Percentiles rank a stretch among this genome's conserved stretches.
Evolutionary conservation across 768 basidiomycete genomes (phyloP).

Genomic region (Cubamyces lactineus): DNA sequence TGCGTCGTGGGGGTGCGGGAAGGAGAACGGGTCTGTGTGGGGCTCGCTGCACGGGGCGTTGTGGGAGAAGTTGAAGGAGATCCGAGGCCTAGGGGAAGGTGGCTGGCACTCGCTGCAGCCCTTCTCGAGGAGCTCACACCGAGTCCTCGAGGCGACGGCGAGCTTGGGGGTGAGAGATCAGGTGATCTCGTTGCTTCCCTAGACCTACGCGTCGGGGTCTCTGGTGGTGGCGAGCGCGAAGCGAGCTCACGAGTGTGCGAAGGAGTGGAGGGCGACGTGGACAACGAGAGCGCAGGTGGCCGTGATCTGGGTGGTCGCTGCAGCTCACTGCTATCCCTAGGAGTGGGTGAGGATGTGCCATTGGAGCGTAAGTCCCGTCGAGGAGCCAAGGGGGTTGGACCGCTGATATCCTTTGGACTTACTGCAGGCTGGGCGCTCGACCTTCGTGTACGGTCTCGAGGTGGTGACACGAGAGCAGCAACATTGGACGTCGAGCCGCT

Average conservation of each 20-base stretch:
- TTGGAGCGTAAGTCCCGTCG: constrained; percentile 36
- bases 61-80: constrained; percentile 46
- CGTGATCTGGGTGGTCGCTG: constrained; percentile 36
- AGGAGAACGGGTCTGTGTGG: constrained; percentile 47
- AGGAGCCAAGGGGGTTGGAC: constrained; percentile 41
- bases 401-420: constrained; percentile 44
- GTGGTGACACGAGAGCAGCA: constrained; percentile 49
- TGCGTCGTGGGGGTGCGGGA: constrained; percentile 43
- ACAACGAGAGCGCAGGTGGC: constrained; percentile 28
- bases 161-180: constrained; percentile 44
- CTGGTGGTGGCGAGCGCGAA: constrained; percentile 25
- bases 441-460: constrained; percentile 48
- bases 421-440: constrained; percentile 39
- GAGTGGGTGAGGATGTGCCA: constrained; percentile 29
- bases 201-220: constrained; percentile 41
- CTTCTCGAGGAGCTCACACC: constrained; percentile 43
- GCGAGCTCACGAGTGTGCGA: constrained; percentile 20
- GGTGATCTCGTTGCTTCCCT: constrained; percentile 31
- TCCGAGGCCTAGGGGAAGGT: constrained; percentile 42
- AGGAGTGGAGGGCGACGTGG: constrained; percentile 25
- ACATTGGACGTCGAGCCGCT: constrained; percentile 52
- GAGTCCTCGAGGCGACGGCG: constrained; percentile 48
- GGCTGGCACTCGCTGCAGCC: constrained; percentile 44
- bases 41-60: constrained; percentile 43
- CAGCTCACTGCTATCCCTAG: constrained; percentile 27